Percentiles rank a stretch among this genome's conserved stretches.
These are phyloP conservation scores for Starmerella apicola DNA, from an alignment of 805 yeast genomes.

Conservation along the genomic window DNA sequence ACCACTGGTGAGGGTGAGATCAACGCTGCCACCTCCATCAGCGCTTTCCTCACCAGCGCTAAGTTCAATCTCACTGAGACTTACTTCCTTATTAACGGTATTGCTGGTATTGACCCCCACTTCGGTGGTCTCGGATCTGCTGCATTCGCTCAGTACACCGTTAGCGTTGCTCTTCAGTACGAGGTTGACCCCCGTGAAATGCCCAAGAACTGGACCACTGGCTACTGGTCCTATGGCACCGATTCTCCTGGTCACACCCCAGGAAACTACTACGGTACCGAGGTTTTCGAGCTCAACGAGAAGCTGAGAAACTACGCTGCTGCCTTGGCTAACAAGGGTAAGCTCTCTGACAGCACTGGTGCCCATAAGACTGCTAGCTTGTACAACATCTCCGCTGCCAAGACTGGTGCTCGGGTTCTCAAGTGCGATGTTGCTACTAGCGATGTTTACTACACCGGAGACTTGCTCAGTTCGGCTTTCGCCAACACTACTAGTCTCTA, in stretches of 20 bases:
- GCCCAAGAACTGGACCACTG: conserved; percentile 41
- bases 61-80: conserved; percentile 46
- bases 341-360: conserved; percentile 34
- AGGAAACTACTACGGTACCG: conserved; percentile 46
- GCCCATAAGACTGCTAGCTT: conserved; percentile 37
- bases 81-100: conserved; percentile 52
- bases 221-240: conserved; percentile 47
- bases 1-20: conserved; percentile 62
- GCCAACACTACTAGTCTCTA: conserved; percentile 36
- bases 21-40: conserved; percentile 49
- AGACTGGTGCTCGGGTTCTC: conserved; percentile 34
- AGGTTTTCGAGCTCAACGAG: conserved; percentile 50
- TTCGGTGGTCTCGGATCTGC: conserved; percentile 48
- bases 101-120: conserved; percentile 51
- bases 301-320: conserved; percentile 47
- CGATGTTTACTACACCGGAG: conserved; percentile 49
- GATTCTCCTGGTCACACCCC: conserved; percentile 41
- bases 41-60: conserved; percentile 43
- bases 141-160: conserved; percentile 47
- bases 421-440: conserved; percentile 51
- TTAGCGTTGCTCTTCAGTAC: conserved; percentile 49
- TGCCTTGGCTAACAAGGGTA: conserved; percentile 31
- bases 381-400: conserved; percentile 42
- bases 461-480: conserved; percentile 39
- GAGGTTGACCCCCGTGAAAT: conserved; percentile 41